phyloP scores from a whole-genome alignment of 805 yeast species.

The Wickerhamomyces ciferrii region DNA sequence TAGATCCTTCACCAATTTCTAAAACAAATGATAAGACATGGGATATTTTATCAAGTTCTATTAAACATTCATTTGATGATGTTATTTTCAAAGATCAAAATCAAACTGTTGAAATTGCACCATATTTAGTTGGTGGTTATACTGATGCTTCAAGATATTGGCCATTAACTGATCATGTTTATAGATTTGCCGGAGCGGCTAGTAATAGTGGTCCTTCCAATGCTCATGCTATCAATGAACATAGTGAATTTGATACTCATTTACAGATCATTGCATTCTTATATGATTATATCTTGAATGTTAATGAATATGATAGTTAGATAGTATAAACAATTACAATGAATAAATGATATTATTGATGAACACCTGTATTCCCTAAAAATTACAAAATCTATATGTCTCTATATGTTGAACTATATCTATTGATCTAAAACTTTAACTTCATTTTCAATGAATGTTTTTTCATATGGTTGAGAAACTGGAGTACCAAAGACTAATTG shows the following conservation, averaged over 20 bases:
- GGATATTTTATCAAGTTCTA: constrained; percentile 50
- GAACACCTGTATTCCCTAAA: neutral
- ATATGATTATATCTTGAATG: constrained; percentile 36
- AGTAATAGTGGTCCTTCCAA: constrained; percentile 20
- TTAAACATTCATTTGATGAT: constrained; percentile 50
- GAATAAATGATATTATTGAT: too few species aligned
- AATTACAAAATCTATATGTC: neutral
- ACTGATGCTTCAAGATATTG: constrained; percentile 61
- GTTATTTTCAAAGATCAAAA: constrained; percentile 24
- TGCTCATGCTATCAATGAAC: constrained; percentile 65
- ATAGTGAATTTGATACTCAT: constrained; percentile 48
- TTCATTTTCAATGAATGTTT: constrained; percentile 36
- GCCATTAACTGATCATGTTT: constrained; percentile 48
- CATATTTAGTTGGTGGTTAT: constrained; percentile 51
- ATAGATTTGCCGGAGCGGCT: constrained; percentile 34
- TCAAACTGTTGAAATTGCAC: constrained; percentile 28
- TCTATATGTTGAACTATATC: neutral
- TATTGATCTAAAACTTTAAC: constrained; percentile 28
- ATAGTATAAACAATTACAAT: too few species aligned
- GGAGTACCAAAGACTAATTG: constrained; percentile 48
- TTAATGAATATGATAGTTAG: constrained; percentile 4
- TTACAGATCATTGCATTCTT: constrained; percentile 52
- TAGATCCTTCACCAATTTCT: constrained; percentile 50
- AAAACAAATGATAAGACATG: constrained; percentile 42
- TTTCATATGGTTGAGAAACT: constrained; percentile 29